phyloP scores from a whole-genome alignment of 176 grass and related monocot genomes.

The Carex parvula region DNA sequence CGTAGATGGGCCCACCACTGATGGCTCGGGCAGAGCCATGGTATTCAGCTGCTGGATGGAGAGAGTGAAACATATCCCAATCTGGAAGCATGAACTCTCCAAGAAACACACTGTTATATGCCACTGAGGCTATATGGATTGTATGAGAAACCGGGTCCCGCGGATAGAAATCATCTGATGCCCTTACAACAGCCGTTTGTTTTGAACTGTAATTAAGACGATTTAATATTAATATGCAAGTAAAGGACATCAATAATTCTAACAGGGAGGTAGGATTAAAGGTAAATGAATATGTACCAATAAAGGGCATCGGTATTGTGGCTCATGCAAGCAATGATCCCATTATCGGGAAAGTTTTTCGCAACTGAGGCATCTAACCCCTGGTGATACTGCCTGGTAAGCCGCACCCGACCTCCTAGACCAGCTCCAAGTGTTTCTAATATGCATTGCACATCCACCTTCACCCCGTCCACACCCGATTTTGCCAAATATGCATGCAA shows the following conservation, averaged over 20 bases:
- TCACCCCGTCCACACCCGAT: slow-evolving; percentile 79
- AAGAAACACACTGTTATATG: slow-evolving; percentile 91
- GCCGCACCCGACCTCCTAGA: slow-evolving; percentile 65
- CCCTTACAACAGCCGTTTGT: slow-evolving; percentile 88
- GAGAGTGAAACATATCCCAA: slow-evolving; percentile 99
- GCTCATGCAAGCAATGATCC: slow-evolving; percentile 97
- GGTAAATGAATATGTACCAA: slow-evolving; percentile 40
- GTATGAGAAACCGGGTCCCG: slow-evolving; percentile 81
- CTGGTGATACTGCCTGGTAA: slow-evolving; percentile 72
- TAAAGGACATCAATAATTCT: background rate
- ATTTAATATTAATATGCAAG: background rate
- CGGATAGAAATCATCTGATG: slow-evolving; percentile 92
- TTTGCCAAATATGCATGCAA: slow-evolving; percentile 75
- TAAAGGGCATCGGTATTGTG: slow-evolving; percentile 92
- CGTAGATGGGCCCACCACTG: slow-evolving; percentile 81
- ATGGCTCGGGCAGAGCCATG: slow-evolving; percentile 87
- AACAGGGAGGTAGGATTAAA: background rate
- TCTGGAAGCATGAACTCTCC: slow-evolving; percentile 98
- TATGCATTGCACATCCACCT: slow-evolving; percentile 92
- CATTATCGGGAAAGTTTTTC: slow-evolving; percentile 84
- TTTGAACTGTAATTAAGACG: slow-evolving; percentile 47
- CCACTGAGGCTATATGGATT: slow-evolving; percentile 84
- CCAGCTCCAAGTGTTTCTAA: slow-evolving; percentile 82
- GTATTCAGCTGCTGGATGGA: slow-evolving; percentile 79
- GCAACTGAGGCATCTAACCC: slow-evolving; percentile 81